Base-by-base conservation (phyloP, 2,329 filamentous ascomycete species). In the Xylaria polymorpha region DNA sequence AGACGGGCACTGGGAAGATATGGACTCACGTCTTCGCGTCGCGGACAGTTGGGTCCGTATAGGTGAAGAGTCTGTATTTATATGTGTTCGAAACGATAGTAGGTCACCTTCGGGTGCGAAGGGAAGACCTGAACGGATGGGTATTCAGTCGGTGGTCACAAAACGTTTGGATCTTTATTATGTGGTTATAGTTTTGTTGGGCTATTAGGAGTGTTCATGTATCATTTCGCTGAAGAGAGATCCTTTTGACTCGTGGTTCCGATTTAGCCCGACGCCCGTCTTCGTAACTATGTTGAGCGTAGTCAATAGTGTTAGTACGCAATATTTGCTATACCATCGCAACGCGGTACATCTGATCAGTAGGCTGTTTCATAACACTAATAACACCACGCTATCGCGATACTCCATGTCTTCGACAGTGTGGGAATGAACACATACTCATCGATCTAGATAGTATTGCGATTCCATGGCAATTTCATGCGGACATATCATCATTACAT, bases 1-100 rank as follows among this genome's bases (percentile, higher is more conserved):
- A 41, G 64, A 44, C 65, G 72, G 4, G 72, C 72, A 0, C 10
- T 74, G 4, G 51, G 51, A 3, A 44, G 72, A 15, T 66, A 58
- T 14, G 48, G 51, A 1, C 56, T 37, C 12, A 71, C 71, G 12
- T 39, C 56, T 39, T 10, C 12, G 64, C 57, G 71, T 15, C 64
- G 64, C 0, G 67, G 71, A 18, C n/a, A 50, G 20, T 44, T 61
- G 12, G 44, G 61, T 7, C 50, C 63, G n/a, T 63, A 62, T 43
- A 29, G 61, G 32, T 62, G n/a, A 53, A 25, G n/a, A 18, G 29
- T 22, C 8, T n/a, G 48, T 22, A 8, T 20, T 25, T n/a, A 6
- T 48, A 5, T 6, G 14, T 32, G 22, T 51, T 32, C 32, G 48
- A 32, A 29, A n/a, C 8, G 18, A 35, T 53, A 10, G 15, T 14